Conservation (phyloP, 1,139 yeast species). For the Debaryomyces sp. region DNA sequence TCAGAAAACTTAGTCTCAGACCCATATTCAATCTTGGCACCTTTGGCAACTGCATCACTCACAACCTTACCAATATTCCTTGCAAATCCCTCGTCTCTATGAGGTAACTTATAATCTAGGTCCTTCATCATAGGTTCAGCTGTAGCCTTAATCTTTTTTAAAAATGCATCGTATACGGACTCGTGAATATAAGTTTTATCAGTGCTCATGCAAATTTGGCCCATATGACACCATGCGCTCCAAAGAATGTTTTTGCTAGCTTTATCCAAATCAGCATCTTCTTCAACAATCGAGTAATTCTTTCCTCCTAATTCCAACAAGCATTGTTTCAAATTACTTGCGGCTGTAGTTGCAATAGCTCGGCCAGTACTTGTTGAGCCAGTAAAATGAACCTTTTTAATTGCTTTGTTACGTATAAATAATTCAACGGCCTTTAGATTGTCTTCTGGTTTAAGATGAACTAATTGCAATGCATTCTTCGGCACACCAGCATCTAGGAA, state of each 20-base stretch:
- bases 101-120: constrained; percentile 26
- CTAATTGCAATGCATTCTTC: constrained; percentile 32
- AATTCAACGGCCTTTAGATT: constrained; percentile 25
- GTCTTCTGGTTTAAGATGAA: constrained; percentile 33
- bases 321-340: constrained; percentile 37
- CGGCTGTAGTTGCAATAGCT: constrained; percentile 35
- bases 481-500: constrained; percentile 46
- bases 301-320: constrained; percentile 50
- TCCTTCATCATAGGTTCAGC: constrained; percentile 21
- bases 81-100: constrained; percentile 31
- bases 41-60: constrained; percentile 43
- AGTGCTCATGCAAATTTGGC: constrained; percentile 51
- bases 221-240: constrained; percentile 45
- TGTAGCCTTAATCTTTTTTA: constrained; percentile 22
- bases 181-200: constrained; percentile 40
- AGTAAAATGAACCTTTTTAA: constrained; percentile 45
- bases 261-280: constrained; percentile 34
- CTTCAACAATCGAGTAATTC: constrained; percentile 34
- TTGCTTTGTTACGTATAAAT: constrained; percentile 27
- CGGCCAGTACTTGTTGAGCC: constrained; percentile 46
- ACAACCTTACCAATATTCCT: constrained; percentile 28
- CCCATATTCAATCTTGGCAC: constrained; percentile 40
- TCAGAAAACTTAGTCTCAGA: neutral
- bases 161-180: constrained; percentile 30
- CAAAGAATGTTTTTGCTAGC: constrained; percentile 33